Conservation (phyloP, 2,329 filamentous ascomycete genomes). For the Byssothecium circinans region DNA sequence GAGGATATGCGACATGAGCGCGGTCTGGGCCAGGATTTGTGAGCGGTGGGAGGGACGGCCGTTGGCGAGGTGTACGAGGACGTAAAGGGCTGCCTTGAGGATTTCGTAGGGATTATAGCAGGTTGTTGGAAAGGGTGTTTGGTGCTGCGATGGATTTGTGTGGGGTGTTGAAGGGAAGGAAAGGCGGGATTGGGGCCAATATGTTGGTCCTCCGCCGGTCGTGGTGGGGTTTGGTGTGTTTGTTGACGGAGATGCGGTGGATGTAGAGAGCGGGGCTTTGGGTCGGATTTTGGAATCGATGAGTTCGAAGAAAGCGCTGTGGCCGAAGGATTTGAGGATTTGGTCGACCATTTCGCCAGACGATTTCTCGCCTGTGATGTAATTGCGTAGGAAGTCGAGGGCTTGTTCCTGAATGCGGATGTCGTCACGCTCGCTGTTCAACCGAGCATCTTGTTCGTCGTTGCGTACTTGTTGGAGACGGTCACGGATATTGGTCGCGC, state of each 20-base stretch:
- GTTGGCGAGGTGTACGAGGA: slow-evolving; percentile 86
- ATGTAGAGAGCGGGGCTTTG: slow-evolving; percentile 19
- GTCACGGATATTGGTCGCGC: slow-evolving; percentile 39
- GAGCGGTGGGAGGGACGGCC: slow-evolving; percentile 77
- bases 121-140: slow-evolving; percentile 1
- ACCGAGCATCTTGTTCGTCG: slow-evolving; percentile 67
- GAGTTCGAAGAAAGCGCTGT: slow-evolving; percentile 78
- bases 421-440: slow-evolving; percentile 74
- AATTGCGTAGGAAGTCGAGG: slow-evolving; percentile 84
- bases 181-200: slow-evolving; percentile 65
- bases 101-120: slow-evolving; percentile 58
- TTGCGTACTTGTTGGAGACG: slow-evolving; percentile 56
- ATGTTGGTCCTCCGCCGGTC: slow-evolving; percentile 15
- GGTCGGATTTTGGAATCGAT: slow-evolving; percentile 75
- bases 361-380: slow-evolving; percentile 67
- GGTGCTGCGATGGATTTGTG: slow-evolving; percentile 1
- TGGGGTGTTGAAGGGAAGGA: slow-evolving; percentile 54
- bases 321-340: slow-evolving; percentile 73
- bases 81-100: slow-evolving; percentile 74
- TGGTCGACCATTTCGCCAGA: slow-evolving; percentile 67
- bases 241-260: slow-evolving; percentile 10
- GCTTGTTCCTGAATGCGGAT: slow-evolving; percentile 88
- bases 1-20: slow-evolving; percentile 71
- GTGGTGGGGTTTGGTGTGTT: slow-evolving; percentile 12
- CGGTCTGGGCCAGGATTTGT: slow-evolving; percentile 66